Conservation (phyloP, 768 basidiomycete species). For the Podaxis sp. region DNA sequence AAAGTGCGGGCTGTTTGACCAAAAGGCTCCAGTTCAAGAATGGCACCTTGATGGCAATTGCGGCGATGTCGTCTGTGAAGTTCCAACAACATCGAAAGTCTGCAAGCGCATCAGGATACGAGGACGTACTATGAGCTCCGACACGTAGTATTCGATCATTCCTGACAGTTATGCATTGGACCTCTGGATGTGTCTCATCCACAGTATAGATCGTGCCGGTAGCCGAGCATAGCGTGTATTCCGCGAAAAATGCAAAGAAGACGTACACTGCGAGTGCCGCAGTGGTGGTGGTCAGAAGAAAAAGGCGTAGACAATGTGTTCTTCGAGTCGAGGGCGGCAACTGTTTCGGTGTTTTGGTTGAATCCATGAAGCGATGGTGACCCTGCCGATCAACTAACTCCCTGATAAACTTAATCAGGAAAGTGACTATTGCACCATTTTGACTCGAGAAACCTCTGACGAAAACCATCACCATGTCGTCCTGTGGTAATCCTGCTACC, state of each 20-base stretch:
- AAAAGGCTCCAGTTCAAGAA: neutral
- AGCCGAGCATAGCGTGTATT: constrained; percentile 57
- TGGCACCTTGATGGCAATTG: neutral
- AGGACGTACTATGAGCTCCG: constrained; percentile 43
- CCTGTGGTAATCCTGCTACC: constrained; percentile 61
- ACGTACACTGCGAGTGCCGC: neutral
- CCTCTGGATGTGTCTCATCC: constrained; percentile 42
- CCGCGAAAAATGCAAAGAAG: neutral
- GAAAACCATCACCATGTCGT: constrained; percentile 21
- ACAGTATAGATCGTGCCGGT: constrained; percentile 65
- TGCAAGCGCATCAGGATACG: neutral
- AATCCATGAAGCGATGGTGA: constrained; percentile 1
- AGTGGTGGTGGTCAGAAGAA: neutral
- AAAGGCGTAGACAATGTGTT: neutral
- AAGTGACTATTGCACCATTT: neutral
- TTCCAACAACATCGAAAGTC: neutral
- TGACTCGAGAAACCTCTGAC: neutral
- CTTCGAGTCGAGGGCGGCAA: neutral
- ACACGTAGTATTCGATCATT: constrained; percentile 41
- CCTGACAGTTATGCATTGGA: constrained; percentile 58
- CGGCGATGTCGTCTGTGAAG: neutral
- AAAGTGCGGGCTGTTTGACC: constrained; percentile 5
- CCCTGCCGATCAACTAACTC: constrained; percentile 1
- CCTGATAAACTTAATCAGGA: neutral
- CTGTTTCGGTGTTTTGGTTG: neutral